Base-by-base conservation (phyloP, 2,329 filamentous ascomycete genomes). In the Aspergillus spinulosporus region DNA sequence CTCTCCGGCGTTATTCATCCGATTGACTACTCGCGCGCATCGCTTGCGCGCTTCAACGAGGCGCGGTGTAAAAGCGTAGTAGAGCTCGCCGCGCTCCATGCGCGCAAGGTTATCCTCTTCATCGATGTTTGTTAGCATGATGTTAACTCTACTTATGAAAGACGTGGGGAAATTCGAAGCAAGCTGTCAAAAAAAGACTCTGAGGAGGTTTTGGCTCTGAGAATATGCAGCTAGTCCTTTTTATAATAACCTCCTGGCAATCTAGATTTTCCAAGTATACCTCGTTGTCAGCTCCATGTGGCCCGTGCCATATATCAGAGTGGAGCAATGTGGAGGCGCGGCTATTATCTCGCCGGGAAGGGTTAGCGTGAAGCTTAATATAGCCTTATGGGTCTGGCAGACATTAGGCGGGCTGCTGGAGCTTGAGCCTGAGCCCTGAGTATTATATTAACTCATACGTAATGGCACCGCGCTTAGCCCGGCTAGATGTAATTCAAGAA, bases 61-160 rank as follows among this genome's bases (percentile, higher is more conserved):
- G 36, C 86, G 80, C 0, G 88, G 85, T 1, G 82, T 82, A 66
- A 90, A 90, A 44, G 86, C 83, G 64, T 87, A 82, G 71, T 90
- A 90, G 9, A 91, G 79, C 66, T 90, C 83, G 51, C 87, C 87
- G 14, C 76, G 75, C 51, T 73, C 67, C 84, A 88, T 89, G 11
- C 57, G 59, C 21, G 54, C 59, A 7, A 59, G 39, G 21, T 62
- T 62, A n/a, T 59, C 60, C 29, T 58, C 40, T n/a, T 62, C 60
- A 31, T 61, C 46, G 47, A 62, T 59, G 37, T 58, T 40, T 2
- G 52, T 26, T 7, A 59, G 34, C 60, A 56, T 51, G 14, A n/a
- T 39, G 32, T 6, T 8, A 6, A 11, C 11, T 28, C 26, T 28
- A 4, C 26, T 11, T 34, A 34, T 8, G 11, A 34, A 12, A 12